These are phyloP conservation scores for Yamadazyma sp. DNA, from an alignment of 805 yeast genomes.

Conservation along the genomic window DNA sequence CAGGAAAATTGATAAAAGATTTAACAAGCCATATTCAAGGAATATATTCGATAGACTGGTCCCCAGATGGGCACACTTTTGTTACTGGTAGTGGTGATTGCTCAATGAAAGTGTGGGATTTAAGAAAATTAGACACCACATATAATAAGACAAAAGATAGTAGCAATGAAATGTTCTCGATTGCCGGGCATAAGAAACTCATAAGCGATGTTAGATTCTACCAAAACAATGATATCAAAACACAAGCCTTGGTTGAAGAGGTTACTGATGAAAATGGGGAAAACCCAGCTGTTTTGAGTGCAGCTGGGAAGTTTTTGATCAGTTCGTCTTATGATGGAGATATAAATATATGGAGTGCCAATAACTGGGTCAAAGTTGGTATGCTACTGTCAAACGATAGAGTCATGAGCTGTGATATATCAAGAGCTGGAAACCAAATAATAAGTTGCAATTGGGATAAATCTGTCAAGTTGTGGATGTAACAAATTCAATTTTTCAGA, in stretches of 20 bases:
- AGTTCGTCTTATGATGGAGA: slow-evolving; percentile 72
- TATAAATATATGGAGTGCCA: slow-evolving; percentile 59
- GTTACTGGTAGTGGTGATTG: slow-evolving; percentile 88
- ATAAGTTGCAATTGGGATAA: slow-evolving; percentile 84
- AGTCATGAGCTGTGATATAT: slow-evolving; percentile 66
- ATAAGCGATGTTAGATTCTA: slow-evolving; percentile 64
- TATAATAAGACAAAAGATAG: slow-evolving; percentile 21
- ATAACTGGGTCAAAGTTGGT: slow-evolving; percentile 61
- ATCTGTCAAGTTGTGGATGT: slow-evolving; percentile 70
- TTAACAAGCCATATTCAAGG: slow-evolving; percentile 71
- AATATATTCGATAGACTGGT: slow-evolving; percentile 69
- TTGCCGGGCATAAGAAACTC: slow-evolving; percentile 74
- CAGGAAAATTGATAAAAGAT: slow-evolving; percentile 61
- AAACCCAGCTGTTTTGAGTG: slow-evolving; percentile 25
- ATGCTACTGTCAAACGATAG: slow-evolving; percentile 62
- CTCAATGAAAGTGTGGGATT: slow-evolving; percentile 79
- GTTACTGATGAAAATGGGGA: slow-evolving; percentile 28
- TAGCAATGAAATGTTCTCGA: slow-evolving; percentile 31
- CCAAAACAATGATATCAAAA: slow-evolving; percentile 17
- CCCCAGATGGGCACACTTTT: slow-evolving; percentile 68
- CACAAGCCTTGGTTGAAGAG: slow-evolving; percentile 9
- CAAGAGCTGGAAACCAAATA: slow-evolving; percentile 39
- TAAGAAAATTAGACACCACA: slow-evolving; percentile 42
- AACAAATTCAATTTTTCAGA: no score
- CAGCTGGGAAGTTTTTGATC: slow-evolving; percentile 47